These are phyloP conservation scores for Microcos paniculata DNA, from an alignment of 345 rosid species.

Conservation along the genomic window DNA sequence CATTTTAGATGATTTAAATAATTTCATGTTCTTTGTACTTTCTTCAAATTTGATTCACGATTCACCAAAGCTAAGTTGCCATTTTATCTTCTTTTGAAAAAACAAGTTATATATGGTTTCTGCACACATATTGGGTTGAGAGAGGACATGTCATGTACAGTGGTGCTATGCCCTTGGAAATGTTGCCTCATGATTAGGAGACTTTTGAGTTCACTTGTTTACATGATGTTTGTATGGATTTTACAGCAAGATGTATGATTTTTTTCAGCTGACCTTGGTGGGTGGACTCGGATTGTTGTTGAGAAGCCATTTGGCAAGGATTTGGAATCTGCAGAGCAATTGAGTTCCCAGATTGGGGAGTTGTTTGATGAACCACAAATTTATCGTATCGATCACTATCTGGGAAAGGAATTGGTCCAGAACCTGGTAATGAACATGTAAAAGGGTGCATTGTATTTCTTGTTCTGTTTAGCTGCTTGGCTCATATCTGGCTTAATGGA, in stretches of 20 bases:
- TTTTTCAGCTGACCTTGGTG: constrained; percentile 78
- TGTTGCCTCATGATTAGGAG: background rate
- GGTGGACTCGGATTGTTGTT: constrained; percentile 94
- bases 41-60: background rate
- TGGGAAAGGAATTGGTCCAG: constrained; percentile 98
- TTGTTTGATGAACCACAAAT: constrained; percentile 91
- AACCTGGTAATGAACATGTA: constrained; percentile 64
- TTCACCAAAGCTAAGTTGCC: background rate
- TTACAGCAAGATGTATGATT: background rate
- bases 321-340: constrained; percentile 77
- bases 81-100: background rate
- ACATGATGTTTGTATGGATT: background rate
- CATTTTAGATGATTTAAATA: constrained; percentile 1
- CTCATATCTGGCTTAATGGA: constrained; percentile 25
- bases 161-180: background rate
- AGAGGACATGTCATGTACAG: too few relatives aligned
- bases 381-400: constrained; percentile 92
- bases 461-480: constrained; percentile 10
- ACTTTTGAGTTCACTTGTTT: background rate
- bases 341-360: constrained; percentile 83
- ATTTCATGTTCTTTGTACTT: constrained; percentile 1
- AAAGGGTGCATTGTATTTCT: background rate
- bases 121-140: too few relatives aligned
- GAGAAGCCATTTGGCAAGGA: constrained; percentile 98
- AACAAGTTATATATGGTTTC: background rate